Evolutionary conservation across 352 stramenopile genomes (phyloP), one percentile per base, ranked within the genome.

Genomic region (Thraustochytrium sp.): DNA sequence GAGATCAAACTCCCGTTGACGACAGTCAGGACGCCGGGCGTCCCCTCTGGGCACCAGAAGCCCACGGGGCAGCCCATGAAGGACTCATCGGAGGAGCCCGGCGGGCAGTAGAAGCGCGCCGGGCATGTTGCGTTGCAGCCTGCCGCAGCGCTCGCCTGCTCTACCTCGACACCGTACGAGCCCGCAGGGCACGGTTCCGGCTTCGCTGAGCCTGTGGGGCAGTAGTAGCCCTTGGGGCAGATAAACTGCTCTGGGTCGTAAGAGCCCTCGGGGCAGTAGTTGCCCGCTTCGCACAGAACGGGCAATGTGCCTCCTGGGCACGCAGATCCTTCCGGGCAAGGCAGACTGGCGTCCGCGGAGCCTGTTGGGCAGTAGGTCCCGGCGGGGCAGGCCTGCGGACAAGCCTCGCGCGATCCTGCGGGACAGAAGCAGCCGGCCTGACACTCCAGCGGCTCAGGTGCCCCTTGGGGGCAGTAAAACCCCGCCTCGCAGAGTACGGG

Each of bases 141-240:
- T 34, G 26, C 23, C 16, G 34, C 37, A 34, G 34, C 46, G 42
- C 18, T 72, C 21, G 44, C 1, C 31, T 49, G 16, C 23, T 29
- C 59, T 5, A 21, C 9, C 13, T 53, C 23, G 9, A 11, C 37
- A 5, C 34, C 31, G 31, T 72, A 80, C 26, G 44, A 75, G 4
- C 68, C 68, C 9, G 68, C 42, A 13, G 68, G 68, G 38, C 68
- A 80, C 51, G 68, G 68, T 4, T 48, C 44, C 2, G 68, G 68
- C 4, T 3, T 48, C 18, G 68, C 59, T 16, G 59, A 72, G 18
- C 26, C 36, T 13, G 59, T 31, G 46, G 59, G 59, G 31, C 59
- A 72, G 40, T 42, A 49, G 8, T 44, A 72, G 11, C 59, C 59
- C 26, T 72, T 72, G 11, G 59, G 40, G 40, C 59, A 72, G 9